A percentile compares a stretch with the other conserved stretches of the same genome.
Evolutionary conservation across 2,329 filamentous ascomycete genomes (phyloP).

Genomic region (Phaeoacremonium minimum): DNA sequence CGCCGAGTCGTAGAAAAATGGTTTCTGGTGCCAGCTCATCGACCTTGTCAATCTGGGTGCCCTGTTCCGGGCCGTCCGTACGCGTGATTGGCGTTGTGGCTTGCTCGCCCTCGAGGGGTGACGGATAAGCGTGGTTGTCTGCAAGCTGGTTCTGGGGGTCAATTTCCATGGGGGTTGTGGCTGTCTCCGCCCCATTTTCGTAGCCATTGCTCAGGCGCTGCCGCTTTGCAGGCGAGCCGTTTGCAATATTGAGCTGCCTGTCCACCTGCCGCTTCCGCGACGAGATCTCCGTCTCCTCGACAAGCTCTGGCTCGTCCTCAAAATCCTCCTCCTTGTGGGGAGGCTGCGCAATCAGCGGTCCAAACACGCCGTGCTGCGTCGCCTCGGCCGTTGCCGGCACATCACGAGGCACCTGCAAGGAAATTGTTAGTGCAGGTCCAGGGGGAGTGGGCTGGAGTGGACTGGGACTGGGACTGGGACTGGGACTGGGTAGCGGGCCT

Average conservation of each 20-base stretch:
- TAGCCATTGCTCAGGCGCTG: constrained; percentile 58
- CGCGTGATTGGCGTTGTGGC: constrained; percentile 46
- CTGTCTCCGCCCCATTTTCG: constrained; percentile 49
- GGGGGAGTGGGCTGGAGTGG: no score
- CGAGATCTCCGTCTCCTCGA: constrained; percentile 29
- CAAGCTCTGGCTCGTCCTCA: constrained; percentile 16
- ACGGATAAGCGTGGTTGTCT: constrained; percentile 60
- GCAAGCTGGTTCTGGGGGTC: constrained; percentile 41
- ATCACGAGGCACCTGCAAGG: constrained; percentile 45
- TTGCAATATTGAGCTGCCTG: constrained; percentile 40
- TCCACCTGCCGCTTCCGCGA: constrained; percentile 48
- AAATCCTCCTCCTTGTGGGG: constrained; percentile 32
- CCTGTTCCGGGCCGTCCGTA: constrained; percentile 60
- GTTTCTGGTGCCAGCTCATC: constrained; percentile 55
- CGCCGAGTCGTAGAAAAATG: constrained; percentile 53
- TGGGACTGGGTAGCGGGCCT: no score
- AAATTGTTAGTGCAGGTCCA: constrained; percentile 32
- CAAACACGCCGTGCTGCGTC: constrained; percentile 51
- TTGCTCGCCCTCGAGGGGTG: constrained; percentile 56
- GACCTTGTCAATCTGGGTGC: constrained; percentile 61
- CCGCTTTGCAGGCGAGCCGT: constrained; percentile 56
- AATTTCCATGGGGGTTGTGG: constrained; percentile 56
- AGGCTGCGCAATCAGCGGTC: constrained; percentile 44
- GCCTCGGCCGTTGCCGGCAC: constrained; percentile 39
- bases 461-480: no score